Conservation (phyloP, 805 yeast genomes). For the Ogataea salicorniae region DNA sequence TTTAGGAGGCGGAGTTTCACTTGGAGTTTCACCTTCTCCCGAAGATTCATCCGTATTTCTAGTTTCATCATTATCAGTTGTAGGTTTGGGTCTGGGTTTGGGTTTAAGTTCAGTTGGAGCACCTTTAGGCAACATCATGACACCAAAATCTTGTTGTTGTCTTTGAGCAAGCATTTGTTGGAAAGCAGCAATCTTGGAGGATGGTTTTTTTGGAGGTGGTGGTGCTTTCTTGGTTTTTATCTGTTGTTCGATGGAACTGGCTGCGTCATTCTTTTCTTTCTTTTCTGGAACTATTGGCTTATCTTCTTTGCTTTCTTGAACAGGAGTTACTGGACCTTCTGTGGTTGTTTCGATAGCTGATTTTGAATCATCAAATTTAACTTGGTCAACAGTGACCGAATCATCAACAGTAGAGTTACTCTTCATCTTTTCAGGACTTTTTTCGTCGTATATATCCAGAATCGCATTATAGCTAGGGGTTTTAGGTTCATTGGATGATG, state of each 20-base stretch:
- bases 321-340: not conserved
- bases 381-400: not conserved
- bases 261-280: not conserved
- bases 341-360: not conserved
- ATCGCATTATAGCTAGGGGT: constrained; percentile 16
- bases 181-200: constrained; percentile 75
- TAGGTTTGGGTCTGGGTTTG: constrained; percentile 19
- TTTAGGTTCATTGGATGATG: constrained; percentile 3
- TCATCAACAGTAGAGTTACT: not conserved
- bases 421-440: constrained; percentile 15
- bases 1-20: constrained; percentile 1
- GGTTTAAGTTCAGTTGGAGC: constrained; percentile 7
- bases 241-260: not conserved
- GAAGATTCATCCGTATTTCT: not conserved
- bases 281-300: not conserved
- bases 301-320: not conserved
- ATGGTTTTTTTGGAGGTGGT: constrained; percentile 74
- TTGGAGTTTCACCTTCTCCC: constrained; percentile 1
- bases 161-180: constrained; percentile 65
- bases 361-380: not conserved
- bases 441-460: constrained; percentile 17
- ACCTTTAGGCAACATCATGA: no score
- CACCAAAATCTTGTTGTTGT: constrained; percentile 34
- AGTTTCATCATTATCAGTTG: constrained; percentile 6
- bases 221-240: constrained; percentile 21